Evolutionary conservation across 495 filamentous ascomycete genomes (phyloP), one percentile per base, ranked within the genome.

Genomic region (Neurospora africana): DNA sequence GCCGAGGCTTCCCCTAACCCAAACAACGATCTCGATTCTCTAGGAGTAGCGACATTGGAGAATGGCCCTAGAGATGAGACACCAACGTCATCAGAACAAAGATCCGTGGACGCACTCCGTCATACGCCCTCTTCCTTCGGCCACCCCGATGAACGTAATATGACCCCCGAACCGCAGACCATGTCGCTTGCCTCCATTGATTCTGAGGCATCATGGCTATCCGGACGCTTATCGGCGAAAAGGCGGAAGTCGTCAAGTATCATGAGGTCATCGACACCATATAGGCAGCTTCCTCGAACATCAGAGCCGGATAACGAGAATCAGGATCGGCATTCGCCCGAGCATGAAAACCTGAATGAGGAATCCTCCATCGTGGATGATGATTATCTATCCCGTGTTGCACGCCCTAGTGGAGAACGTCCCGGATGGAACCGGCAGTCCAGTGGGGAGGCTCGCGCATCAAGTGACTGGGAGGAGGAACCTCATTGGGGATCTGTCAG

Each of bases 141-240:
- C 43, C 79, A 75, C 37, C 78, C 81, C 27, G 83, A 84, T 70
- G 83, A 84, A 33, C 71, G 70, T 10, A 77, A 77, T n/a, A 78
- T 78, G 43, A 84, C 84, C 0, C 83, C 84, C 1, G 84, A 83
- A 44, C 80, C 83, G 0, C 83, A 85, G 30, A 81, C 81, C 23
- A 85, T 85, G 79, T 95, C 93, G 17, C 83, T 95, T 7, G 93
- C 92, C 9, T 95, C 92, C 0, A 89, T 98, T 72, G 94, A 96
- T 76, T 95, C 92, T 0, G 94, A 98, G 82, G 94, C 88, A 2
- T 97, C 93, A 1, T 98, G 94, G 94, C 90, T 98, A 74, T 93
- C 92, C 3, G 93, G 94, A 15, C 78, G 83, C 19, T 73, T 82
- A 9, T 79, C 77, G 53, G 53, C 53, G 21, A 81, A 77, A 37